phyloP scores from a whole-genome alignment of 805 yeast genomes.

The Tetrapisispora fleetii region DNA sequence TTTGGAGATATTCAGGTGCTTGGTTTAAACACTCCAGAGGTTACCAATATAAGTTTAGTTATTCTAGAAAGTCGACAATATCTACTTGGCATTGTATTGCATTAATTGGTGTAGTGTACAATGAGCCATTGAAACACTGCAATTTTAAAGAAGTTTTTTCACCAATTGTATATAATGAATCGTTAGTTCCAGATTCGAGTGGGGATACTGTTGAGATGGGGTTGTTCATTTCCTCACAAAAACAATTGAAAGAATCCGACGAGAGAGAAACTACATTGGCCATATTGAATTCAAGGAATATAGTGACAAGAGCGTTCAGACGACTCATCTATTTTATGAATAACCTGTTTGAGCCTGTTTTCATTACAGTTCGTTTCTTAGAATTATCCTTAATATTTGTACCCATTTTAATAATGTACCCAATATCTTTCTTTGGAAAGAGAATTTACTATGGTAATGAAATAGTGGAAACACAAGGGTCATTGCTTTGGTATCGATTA shows the following conservation, averaged over 20 bases:
- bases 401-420: constrained; percentile 60
- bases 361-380: constrained; percentile 57
- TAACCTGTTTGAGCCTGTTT: constrained; percentile 60
- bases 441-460: constrained; percentile 6
- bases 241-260: constrained; percentile 34
- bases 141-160: neutral
- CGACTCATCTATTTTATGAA: constrained; percentile 30
- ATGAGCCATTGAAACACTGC: too few relatives aligned
- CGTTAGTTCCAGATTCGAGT: constrained; percentile 31
- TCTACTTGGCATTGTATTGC: neutral
- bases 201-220: constrained; percentile 68
- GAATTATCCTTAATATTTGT: constrained; percentile 57
- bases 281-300: constrained; percentile 10
- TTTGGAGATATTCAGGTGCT: neutral
- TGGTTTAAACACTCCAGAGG: neutral
- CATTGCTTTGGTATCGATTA: constrained; percentile 58
- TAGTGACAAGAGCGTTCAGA: constrained; percentile 17
- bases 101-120: neutral
- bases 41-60: neutral
- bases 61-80: neutral
- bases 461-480: constrained; percentile 43
- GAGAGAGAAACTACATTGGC: constrained; percentile 25
- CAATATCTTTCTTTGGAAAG: constrained; percentile 37
- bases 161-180: constrained; percentile 7
- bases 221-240: constrained; percentile 48